Percentiles rank a stretch among this genome's conserved stretches.
Conservation (phyloP, 306 rosid species). For the Rosa chinensis region DNA sequence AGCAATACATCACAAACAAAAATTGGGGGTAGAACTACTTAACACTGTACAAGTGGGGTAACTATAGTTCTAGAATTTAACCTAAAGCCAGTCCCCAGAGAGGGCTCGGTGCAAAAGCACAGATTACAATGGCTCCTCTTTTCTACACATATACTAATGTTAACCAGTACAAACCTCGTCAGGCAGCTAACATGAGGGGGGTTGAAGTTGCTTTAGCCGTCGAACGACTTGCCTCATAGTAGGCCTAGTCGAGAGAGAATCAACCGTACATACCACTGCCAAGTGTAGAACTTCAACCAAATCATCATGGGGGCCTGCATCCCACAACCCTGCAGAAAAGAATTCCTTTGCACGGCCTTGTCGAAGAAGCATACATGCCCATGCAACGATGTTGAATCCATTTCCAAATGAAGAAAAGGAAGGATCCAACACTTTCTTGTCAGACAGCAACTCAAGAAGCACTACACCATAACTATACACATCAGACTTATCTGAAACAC, state of each 20-base stretch:
- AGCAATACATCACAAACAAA: constrained; percentile 43
- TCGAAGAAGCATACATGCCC: constrained; percentile 82
- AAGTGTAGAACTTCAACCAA: constrained; percentile 82
- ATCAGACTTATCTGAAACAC: constrained; percentile 93
- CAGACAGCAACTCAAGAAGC: constrained; percentile 86
- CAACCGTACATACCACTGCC: constrained; percentile 88
- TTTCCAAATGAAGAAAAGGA: constrained; percentile 83
- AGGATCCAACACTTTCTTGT: constrained; percentile 91
- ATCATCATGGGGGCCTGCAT: constrained; percentile 76
- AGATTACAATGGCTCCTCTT: constrained; percentile 45
- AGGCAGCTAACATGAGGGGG: constrained; percentile 68
- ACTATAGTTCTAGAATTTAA: constrained; percentile 50
- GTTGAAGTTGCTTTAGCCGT: constrained; percentile 90
- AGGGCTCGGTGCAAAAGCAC: constrained; percentile 41
- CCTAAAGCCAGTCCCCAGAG: constrained; percentile 42
- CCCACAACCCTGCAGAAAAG: constrained; percentile 85
- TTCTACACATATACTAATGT: constrained; percentile 48
- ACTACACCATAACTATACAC: constrained; percentile 99
- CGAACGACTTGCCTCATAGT: constrained; percentile 89
- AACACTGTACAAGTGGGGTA: constrained; percentile 69
- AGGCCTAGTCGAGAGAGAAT: constrained; percentile 85
- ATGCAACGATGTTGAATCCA: constrained; percentile 91
- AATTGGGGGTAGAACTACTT: constrained; percentile 52
- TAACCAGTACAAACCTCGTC: constrained; percentile 35
- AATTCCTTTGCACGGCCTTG: constrained; percentile 89